These are phyloP conservation scores for Tolypocladium pustulatum DNA, from an alignment of 2,329 filamentous ascomycete species.

Conservation along the genomic window DNA sequence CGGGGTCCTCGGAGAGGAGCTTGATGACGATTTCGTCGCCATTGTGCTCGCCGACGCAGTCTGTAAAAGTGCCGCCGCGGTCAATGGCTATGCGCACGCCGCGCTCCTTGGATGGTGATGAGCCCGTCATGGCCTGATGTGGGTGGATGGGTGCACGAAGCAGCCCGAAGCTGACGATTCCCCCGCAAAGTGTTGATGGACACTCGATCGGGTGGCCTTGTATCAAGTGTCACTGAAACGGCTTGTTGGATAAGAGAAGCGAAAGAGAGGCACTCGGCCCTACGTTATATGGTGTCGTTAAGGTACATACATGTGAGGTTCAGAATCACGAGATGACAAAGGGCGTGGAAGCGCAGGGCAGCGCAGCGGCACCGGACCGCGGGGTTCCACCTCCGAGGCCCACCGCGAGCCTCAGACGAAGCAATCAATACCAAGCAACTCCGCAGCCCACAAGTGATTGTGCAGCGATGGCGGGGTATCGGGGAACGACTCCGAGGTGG, in stretches of 20 bases:
- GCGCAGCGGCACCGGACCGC: neutral
- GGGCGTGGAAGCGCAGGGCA: neutral
- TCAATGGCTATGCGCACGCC: slow-evolving; percentile 22
- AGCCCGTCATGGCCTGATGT: slow-evolving; percentile 8
- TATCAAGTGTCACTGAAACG: neutral
- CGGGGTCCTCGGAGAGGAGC: slow-evolving; percentile 60
- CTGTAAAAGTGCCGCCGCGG: slow-evolving; percentile 50
- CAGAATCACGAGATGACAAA: neutral
- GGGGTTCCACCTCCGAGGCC: neutral
- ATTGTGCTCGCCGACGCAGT: slow-evolving; percentile 55
- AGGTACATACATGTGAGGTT: neutral
- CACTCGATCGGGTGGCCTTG: neutral
- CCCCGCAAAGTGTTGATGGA: neutral
- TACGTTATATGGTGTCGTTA: neutral
- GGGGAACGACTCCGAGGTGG: neutral
- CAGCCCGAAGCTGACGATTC: neutral
- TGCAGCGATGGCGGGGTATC: neutral
- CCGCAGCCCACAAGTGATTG: neutral
- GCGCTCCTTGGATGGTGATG: slow-evolving; percentile 1
- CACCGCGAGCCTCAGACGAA: neutral
- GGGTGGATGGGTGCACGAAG: neutral
- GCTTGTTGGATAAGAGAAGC: neutral
- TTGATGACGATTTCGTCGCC: slow-evolving; percentile 61
- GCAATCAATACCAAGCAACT: too few relatives aligned
- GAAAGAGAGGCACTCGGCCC: neutral